Evolutionary conservation across 345 rosid genomes (phyloP), one percentile per base, ranked within the genome.

Genomic region (Geranium brycei): DNA sequence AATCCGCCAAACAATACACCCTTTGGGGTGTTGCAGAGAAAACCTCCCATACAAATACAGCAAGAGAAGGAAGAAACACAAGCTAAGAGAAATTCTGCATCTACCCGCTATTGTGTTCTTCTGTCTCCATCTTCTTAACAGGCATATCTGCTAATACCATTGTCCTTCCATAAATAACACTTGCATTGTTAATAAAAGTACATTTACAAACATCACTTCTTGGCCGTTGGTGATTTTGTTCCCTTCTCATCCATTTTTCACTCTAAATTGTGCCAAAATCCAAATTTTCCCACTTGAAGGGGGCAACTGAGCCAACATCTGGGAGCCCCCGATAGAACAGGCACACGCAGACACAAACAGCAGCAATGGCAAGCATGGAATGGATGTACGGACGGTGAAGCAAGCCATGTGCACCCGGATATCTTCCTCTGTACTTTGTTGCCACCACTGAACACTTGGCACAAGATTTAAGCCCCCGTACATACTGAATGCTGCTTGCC

Each of bases 331-430:
- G 86, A 76, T 84, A 59, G 78, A 86, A 86, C 55, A 91, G 74
- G 73, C 97, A 91, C 59, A 91, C 97, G 75, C 97, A 91, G 67
- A 88, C 96, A 59, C 97, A 91, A 47, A 91, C 96, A 3, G 96
- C 89, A 1, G 93, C 97, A 71, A 88, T 75, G 68, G 91, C 83
- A 17, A 91, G 91, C 91, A 91, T 81, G 12, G 96, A 86, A 72
- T 88, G 89, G 68, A 86, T 68, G 53, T 79, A 83, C 7, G 97
- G 91, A 41, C 84, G 86, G 64, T 83, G 87, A 78, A 88, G 89
- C 71, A 91, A 69, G 41, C 91, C 87, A 7, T 60, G 83, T 17
- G 89, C 69, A 18, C 84, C 80, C 2, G 73, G 75, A 41, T 73
- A 70, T 76, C 77, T 82, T 66, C 71, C 72, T 32, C 67, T 70